Evolutionary conservation across 106 monocot species (phyloP).

Genomic region (Amphibolis antarctica): DNA sequence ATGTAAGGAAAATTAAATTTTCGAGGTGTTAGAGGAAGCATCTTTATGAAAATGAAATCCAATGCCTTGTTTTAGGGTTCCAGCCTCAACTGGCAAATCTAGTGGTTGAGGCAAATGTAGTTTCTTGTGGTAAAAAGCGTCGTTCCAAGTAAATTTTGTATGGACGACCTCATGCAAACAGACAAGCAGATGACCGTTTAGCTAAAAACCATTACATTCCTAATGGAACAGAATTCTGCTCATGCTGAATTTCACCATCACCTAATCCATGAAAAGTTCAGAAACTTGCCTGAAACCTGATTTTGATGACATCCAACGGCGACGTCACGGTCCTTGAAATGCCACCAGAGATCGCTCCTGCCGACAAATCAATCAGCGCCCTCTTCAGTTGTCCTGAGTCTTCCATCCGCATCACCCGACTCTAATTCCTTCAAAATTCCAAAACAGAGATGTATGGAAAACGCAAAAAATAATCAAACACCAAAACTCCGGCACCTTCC

Average conservation of each 20-base stretch:
- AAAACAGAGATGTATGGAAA: neutral
- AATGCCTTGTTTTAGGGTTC: too few species aligned
- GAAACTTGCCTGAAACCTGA: constrained; percentile 69
- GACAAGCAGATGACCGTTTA: too few species aligned
- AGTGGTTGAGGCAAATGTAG: too few species aligned
- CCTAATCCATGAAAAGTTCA: neutral
- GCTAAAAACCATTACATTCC: too few species aligned
- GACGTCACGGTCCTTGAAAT: constrained; percentile 82
- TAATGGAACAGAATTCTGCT: too few species aligned
- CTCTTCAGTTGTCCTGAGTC: constrained; percentile 54
- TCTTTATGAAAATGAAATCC: too few species aligned
- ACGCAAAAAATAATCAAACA: neutral
- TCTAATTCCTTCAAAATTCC: neutral
- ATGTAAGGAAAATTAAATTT: neutral
- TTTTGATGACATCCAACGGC: constrained; percentile 94
- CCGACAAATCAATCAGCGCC: constrained; percentile 49
- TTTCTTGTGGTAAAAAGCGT: too few species aligned
- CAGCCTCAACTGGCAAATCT: too few species aligned
- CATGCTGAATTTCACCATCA: too few species aligned
- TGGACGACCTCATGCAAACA: too few species aligned
- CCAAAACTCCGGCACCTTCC: neutral
- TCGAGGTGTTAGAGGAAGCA: too few species aligned
- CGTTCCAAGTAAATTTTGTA: too few species aligned
- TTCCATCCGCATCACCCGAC: constrained; percentile 26
- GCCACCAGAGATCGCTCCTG: constrained; percentile 84